Percentiles rank a stretch among this genome's conserved stretches.
phyloP scores from a whole-genome alignment of 495 filamentous ascomycete genomes.

The Trichoderma virens region DNA sequence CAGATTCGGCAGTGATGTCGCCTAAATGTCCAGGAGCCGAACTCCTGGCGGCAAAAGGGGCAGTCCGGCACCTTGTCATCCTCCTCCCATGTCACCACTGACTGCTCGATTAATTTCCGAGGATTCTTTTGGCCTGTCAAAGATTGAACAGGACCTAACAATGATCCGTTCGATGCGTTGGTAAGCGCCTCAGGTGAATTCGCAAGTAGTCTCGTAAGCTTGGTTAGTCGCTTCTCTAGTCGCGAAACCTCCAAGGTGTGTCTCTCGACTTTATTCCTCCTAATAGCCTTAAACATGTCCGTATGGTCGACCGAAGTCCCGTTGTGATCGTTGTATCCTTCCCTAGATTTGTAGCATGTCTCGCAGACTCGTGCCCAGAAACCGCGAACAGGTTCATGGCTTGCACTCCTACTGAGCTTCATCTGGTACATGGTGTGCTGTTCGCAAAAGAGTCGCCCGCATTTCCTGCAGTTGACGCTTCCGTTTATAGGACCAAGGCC shows the following conservation, averaged over 20 bases:
- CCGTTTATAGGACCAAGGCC: constrained; percentile 71
- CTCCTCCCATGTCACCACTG: constrained; percentile 90
- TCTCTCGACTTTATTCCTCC: constrained; percentile 74
- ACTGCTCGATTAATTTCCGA: constrained; percentile 77
- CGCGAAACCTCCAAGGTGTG: constrained; percentile 77
- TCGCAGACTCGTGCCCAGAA: constrained; percentile 95
- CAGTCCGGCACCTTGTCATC: constrained; percentile 73
- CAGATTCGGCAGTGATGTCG: constrained; percentile 93
- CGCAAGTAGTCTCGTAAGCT: constrained; percentile 76
- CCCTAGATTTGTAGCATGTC: constrained; percentile 93
- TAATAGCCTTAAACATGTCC: constrained; percentile 53
- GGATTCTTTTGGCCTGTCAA: constrained; percentile 48
- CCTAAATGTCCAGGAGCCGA: constrained; percentile 79
- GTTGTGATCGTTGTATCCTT: constrained; percentile 87
- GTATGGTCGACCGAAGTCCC: constrained; percentile 65
- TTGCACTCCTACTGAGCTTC: constrained; percentile 85
- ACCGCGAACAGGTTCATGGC: constrained; percentile 86
- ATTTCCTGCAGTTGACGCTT: constrained; percentile 84
- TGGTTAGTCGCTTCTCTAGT: constrained; percentile 84
- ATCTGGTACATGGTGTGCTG: constrained; percentile 99
- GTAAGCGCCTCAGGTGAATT: constrained; percentile 55
- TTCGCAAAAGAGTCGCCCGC: constrained; percentile 90
- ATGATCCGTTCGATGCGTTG: constrained; percentile 22
- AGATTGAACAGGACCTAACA: constrained; percentile 25
- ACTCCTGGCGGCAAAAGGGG: constrained; percentile 92